phyloP scores from a whole-genome alignment of 345 rosid genomes.

The Eucalyptus brandiana region DNA sequence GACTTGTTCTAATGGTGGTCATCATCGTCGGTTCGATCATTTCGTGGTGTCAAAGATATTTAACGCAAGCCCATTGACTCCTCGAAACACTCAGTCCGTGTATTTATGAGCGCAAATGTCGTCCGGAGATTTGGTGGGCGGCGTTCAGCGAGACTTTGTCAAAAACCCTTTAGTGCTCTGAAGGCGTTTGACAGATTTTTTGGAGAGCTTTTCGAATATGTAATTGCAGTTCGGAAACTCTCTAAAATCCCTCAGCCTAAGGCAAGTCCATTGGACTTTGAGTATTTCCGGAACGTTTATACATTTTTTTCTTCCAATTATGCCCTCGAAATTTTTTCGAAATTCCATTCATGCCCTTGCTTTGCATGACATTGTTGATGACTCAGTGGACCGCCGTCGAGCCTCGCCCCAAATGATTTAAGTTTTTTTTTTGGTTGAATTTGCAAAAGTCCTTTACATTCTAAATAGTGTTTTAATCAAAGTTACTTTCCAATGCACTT shows the following conservation, averaged over 20 bases:
- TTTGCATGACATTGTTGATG: fast-evolving
- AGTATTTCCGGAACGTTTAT: too few species aligned
- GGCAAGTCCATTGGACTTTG: not conserved
- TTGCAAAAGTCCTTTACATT: too few species aligned
- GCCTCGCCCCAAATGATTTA: not conserved
- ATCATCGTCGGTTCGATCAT: not conserved
- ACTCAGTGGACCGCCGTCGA: fast-evolving
- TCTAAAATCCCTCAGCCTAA: not conserved
- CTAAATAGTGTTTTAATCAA: not conserved
- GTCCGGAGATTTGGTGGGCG: not conserved
- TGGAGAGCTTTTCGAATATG: not conserved
- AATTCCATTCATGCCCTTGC: not conserved
- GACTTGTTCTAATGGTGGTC: not conserved
- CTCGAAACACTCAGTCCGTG: not conserved
- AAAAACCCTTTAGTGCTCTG: not conserved
- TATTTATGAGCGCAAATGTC: not conserved
- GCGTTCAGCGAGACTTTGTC: not conserved
- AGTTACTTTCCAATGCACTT: not conserved
- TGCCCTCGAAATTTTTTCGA: too few species aligned
- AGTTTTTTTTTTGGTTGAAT: too few species aligned
- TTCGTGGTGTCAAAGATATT: not conserved
- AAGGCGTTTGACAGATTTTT: not conserved
- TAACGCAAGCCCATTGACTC: not conserved
- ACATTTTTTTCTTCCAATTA: too few species aligned
- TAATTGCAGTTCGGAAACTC: not conserved